These are phyloP conservation scores for Cordyceps javanica DNA, from an alignment of 2,329 filamentous ascomycete genomes.

Conservation along the genomic window DNA sequence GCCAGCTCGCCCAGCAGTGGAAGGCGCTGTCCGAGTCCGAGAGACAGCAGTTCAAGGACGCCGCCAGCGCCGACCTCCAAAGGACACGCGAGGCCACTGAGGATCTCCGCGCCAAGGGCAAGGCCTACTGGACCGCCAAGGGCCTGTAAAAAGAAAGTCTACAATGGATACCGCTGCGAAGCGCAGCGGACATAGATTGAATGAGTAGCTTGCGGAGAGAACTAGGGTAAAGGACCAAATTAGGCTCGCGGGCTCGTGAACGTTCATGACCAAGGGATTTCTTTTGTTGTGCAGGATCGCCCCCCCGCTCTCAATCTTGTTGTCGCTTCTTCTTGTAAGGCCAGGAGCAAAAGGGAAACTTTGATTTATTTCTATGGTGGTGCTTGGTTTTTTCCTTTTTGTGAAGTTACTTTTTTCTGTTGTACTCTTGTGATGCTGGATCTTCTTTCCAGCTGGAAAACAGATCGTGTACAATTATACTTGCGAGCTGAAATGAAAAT, in stretches of 20 bases:
- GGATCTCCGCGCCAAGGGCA: constrained; percentile 17
- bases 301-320: neutral
- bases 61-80: constrained; percentile 16
- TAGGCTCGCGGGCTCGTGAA: neutral
- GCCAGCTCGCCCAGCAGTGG: constrained; percentile 34
- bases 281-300: neutral
- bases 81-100: constrained; percentile 24
- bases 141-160: neutral
- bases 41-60: constrained; percentile 34
- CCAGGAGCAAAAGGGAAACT: neutral
- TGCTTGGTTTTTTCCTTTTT: neutral
- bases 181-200: too few relatives aligned
- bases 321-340: neutral
- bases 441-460: neutral
- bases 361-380: neutral
- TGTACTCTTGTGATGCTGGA: neutral
- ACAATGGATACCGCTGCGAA: too few relatives aligned
- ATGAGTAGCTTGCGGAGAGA: neutral
- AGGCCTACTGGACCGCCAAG: constrained; percentile 18
- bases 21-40: constrained; percentile 34
- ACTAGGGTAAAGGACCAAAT: neutral
- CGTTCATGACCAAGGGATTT: neutral
- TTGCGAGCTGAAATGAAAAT: neutral
- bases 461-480: constrained; percentile 4
- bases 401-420: neutral